Evolutionary conservation across 2,329 filamentous ascomycete genomes (phyloP), one percentile per base, ranked within the genome.

Genomic region (Aspergillus intermedius): DNA sequence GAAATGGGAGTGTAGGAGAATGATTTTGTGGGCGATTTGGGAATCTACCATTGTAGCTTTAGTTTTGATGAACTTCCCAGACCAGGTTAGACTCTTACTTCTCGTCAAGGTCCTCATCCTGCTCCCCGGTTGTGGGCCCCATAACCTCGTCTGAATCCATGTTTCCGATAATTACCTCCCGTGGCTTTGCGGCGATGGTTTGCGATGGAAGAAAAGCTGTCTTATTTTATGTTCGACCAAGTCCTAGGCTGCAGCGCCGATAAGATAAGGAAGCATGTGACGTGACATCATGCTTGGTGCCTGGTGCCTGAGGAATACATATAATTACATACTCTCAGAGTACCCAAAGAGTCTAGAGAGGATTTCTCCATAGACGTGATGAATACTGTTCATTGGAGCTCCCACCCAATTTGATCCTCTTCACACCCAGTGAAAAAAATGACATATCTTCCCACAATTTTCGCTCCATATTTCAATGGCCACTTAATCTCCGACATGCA

Each of bases 21-120:
- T 86, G 81, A 57, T 97, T 98, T 53, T 75, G 80, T 3, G 93
- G 93, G 3, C 90, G 82, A 60, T 89, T 84, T 2, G 90, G 88
- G 63, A 88, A 94, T 62, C 86, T 89, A 45, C 13, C 15, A 45
- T 44, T 44, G 28, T 9, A 8, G 12, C 60, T 44, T 48, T n/a
- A 44, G 35, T 34, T 19, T 12, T 2, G 23, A n/a, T 13, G 13
- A 13, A 13, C 13, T 28, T 17, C n/a, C 13, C 6, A 8, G 7
- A n/a, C 23, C 13, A 28, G 30, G 23, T 2, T 15, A 7, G n/a
- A 19, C 22, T 13, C 2, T 55, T 52, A 66, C 62, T 66, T 67
- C 52, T 61, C 60, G 47, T 67, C 63, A 8, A 66, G 45, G 34
- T 67, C 54, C 37, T 64, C 63, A 37, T 58, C 49, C n/a, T 32